Conservation (phyloP, 805 yeast genomes). For the Starmerella riodocensis region DNA sequence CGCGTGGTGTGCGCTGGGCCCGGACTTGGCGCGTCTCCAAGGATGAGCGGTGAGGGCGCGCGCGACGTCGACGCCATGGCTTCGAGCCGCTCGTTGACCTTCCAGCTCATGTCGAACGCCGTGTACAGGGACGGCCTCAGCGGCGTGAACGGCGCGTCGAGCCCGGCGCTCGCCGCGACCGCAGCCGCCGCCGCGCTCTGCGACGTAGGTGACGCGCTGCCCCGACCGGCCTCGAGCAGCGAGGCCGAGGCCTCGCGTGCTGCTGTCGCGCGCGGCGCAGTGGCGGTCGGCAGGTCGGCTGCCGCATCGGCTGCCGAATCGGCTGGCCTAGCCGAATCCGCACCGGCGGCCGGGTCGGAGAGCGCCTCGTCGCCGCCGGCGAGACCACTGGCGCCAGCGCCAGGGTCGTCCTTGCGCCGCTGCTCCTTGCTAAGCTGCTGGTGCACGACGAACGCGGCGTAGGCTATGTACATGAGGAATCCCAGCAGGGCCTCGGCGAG, state of each 20-base stretch:
- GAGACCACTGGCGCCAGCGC: no score
- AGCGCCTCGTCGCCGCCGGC: no score
- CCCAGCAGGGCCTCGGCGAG: slow-evolving; percentile 45
- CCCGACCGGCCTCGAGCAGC: background rate
- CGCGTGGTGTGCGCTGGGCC: no score
- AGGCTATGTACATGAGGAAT: slow-evolving; percentile 42
- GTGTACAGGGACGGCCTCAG: slow-evolving; percentile 10
- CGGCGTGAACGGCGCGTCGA: slow-evolving; percentile 6
- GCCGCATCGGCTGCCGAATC: no score
- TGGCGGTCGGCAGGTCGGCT: no score
- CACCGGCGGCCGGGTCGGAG: no score
- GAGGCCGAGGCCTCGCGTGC: no score
- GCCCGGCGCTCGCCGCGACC: background rate
- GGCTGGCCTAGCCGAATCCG: no score
- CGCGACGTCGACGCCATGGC: background rate
- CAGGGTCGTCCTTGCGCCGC: background rate
- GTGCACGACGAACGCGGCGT: slow-evolving; percentile 39
- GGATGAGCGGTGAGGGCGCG: no score
- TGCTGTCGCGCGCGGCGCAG: no score
- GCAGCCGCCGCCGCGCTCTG: background rate
- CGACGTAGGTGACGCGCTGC: background rate
- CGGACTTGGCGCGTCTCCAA: no score
- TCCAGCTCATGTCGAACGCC: slow-evolving; percentile 13
- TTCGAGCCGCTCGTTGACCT: slow-evolving; percentile 9
- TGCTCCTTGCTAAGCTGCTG: slow-evolving; percentile 27